phyloP scores from a whole-genome alignment of 2,329 filamentous ascomycete genomes.

The Fusarium nisikadoi region DNA sequence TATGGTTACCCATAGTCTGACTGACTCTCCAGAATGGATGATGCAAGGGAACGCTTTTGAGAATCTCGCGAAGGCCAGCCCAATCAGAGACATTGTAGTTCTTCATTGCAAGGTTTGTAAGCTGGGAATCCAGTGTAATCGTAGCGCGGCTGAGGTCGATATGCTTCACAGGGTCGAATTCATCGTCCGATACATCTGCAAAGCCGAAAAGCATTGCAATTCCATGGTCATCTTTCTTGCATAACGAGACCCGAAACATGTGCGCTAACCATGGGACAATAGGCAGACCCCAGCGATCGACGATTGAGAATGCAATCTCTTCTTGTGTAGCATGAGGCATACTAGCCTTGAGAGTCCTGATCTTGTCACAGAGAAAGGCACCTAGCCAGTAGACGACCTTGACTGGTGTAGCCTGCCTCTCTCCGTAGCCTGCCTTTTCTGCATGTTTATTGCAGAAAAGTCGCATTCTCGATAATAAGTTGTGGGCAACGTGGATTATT shows the following conservation, averaged over 20 bases:
- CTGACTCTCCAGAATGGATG: background rate
- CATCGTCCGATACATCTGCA: rapidly evolving
- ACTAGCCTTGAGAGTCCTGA: background rate
- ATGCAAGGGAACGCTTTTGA: background rate
- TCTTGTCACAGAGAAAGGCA: background rate
- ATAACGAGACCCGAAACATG: rapidly evolving
- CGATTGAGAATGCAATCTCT: background rate
- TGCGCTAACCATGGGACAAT: background rate
- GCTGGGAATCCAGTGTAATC: background rate
- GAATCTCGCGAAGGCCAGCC: background rate
- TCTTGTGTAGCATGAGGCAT: background rate
- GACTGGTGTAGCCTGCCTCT: no score
- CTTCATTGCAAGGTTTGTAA: background rate
- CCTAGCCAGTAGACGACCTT: background rate
- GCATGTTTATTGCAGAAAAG: background rate
- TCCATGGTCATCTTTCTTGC: background rate
- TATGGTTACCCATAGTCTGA: background rate
- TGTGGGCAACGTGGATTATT: no score
- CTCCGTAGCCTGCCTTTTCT: background rate
- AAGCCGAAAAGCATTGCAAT: background rate
- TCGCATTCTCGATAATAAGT: no score
- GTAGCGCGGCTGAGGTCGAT: background rate
- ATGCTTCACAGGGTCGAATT: background rate
- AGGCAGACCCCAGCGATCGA: background rate
- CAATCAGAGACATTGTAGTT: background rate